Percentiles rank a stretch among this genome's conserved stretches.
These are phyloP conservation scores for Heliosperma pusillum DNA, from an alignment of 148 eudicot species.

Conservation along the genomic window DNA sequence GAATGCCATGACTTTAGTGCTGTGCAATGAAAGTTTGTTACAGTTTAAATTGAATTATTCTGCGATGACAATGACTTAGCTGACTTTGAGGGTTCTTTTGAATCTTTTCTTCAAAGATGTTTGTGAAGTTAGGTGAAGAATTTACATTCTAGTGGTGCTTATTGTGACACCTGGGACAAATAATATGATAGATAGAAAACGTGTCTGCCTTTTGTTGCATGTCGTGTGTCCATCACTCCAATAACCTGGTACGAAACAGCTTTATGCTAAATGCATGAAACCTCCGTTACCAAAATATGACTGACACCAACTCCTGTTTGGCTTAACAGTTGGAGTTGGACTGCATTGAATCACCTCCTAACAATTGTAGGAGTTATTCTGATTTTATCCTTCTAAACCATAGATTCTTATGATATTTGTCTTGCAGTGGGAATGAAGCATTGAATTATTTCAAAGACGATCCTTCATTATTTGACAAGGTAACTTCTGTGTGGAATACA, in stretches of 20 bases:
- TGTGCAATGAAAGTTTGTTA: not conserved
- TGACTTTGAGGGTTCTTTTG: not conserved
- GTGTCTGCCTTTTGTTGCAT: not conserved
- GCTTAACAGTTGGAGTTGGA: not conserved
- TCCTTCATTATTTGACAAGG: conserved; percentile 71
- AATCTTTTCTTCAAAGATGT: not conserved
- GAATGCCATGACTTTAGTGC: too few relatives aligned
- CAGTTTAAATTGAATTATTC: not conserved
- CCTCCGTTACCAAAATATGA: too few relatives aligned
- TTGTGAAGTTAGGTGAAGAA: not conserved
- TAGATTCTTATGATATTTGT: not conserved
- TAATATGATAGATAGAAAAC: not conserved
- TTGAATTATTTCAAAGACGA: conserved; percentile 74
- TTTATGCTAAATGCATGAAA: not conserved
- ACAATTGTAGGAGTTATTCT: not conserved
- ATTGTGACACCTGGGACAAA: not conserved
- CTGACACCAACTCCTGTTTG: not conserved
- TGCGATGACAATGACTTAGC: not conserved
- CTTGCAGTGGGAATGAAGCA: conserved; percentile 77
- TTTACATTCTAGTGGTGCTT: not conserved
- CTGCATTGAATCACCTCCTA: not conserved
- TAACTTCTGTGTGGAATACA: conserved; percentile 26
- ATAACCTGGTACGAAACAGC: not conserved
- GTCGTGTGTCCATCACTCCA: not conserved
- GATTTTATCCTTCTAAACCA: not conserved